Base-by-base conservation (phyloP, 495 filamentous ascomycete species). In the Penicillium coprophilum region DNA sequence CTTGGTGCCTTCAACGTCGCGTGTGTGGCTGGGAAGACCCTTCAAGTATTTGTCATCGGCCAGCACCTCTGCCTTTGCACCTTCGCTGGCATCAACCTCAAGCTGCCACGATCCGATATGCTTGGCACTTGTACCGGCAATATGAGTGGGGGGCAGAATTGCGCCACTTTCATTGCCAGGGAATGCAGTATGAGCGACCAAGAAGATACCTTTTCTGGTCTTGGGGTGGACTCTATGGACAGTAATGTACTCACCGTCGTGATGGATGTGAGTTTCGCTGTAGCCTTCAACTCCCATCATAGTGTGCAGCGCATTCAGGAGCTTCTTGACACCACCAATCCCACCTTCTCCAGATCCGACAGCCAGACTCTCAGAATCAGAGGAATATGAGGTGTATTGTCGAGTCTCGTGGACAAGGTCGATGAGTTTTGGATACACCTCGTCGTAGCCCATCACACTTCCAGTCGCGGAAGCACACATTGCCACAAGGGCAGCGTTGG, bases 391-490 rank as follows among this genome's bases (percentile, higher is more conserved):
- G 8, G 83, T 76, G 67, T 99, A 99, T 3, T 85, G 73, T 41
- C 95, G 81, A 17, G 82, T 92, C 64, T 99, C 95, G 41, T 85
- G 78, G 13, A 99, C 95, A 20, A 99, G 82, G 62, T 99, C 90
- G 20, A 97, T 83, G 46, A 96, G 77, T 52, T 87, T 85, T 4
- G 95, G 95, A 64, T 99, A 99, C 52, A 97, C 81, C 68, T 99
- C 95, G 65, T 99, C 95, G 64, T 96, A 97, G n/a, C 95, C 95
- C 87, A 97, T 94, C 17, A 97, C 95, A 64, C 92, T 96, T 30
- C 95, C 95, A 28, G 87, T 90, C 1, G 92, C 90, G 59, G 89
- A 96, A 23, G 91, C 85, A 71, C 95, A 99, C 91, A 99, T 96
- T 50, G 84, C 85, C 20, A 97, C 92, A 11, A 99, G 79, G 17